A percentile compares a stretch with the other conserved stretches of the same genome.
Conservation (phyloP, 2,329 filamentous ascomycete species). For the Aspergillus udagawae region DNA sequence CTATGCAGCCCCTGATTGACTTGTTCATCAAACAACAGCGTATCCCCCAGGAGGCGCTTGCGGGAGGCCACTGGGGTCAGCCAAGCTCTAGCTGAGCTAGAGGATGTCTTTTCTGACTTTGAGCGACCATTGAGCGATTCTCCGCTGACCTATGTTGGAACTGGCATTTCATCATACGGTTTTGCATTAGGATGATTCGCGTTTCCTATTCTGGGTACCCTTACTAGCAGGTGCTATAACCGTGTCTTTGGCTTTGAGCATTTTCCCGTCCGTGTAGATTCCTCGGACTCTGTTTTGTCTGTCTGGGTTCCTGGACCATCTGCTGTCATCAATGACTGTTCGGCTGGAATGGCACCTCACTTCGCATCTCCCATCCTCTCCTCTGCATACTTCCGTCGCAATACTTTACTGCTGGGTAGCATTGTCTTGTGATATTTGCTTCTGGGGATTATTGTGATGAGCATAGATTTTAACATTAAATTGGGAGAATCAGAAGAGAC, state of each 20-base stretch:
- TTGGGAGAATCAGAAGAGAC: conserved; percentile 5
- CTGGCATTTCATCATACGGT: conserved; percentile 18
- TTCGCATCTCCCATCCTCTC: not conserved
- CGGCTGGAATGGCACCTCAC: not conserved
- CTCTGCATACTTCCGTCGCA: not conserved
- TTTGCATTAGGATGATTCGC: conserved; percentile 4
- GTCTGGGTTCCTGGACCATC: not conserved
- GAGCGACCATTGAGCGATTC: conserved; percentile 16
- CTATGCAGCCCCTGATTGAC: conserved; percentile 91
- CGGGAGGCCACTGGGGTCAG: conserved; percentile 41
- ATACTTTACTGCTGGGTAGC: conserved; percentile 5
- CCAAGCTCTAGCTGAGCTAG: conserved; percentile 29
- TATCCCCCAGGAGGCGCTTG: conserved; percentile 64
- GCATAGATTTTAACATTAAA: conserved; percentile 7
- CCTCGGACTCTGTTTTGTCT: not conserved
- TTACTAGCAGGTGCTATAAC: conserved; percentile 20
- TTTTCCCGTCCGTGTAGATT: conserved; percentile 35
- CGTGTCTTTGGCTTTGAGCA: conserved; percentile 27
- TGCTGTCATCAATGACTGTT: conserved; percentile 17
- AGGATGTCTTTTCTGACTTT: conserved; percentile 6
- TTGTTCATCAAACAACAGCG: conserved; percentile 87
- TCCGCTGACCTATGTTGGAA: conserved; percentile 34
- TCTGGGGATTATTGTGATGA: conserved; percentile 5
- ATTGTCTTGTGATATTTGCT: conserved; percentile 3
- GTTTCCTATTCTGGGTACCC: conserved; percentile 14